Evolutionary conservation across 495 filamentous ascomycete species (phyloP).

Genomic region (Aspergillus homomorphus): DNA sequence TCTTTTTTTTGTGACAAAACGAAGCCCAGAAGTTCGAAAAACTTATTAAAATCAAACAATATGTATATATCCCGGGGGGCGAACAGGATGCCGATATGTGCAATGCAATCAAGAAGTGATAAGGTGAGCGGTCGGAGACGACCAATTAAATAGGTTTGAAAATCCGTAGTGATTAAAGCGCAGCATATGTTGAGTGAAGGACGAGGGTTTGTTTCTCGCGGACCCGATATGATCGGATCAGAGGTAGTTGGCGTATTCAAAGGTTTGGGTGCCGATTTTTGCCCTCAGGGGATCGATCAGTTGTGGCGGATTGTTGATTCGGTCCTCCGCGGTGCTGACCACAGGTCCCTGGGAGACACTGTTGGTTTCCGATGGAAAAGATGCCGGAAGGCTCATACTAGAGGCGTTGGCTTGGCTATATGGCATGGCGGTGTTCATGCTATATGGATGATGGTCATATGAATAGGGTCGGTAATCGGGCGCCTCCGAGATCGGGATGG

Average conservation of each 20-base stretch:
- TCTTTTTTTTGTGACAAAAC: constrained; percentile 10
- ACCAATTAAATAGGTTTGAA: constrained; percentile 10
- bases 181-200: not conserved
- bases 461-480: constrained; percentile 37
- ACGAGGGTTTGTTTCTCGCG: not conserved
- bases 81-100: not conserved
- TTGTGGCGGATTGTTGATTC: constrained; percentile 26
- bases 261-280: constrained; percentile 33
- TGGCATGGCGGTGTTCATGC: constrained; percentile 28
- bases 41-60: constrained; percentile 10
- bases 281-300: constrained; percentile 29
- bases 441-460: constrained; percentile 32
- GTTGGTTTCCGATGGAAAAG: constrained; percentile 31
- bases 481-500: constrained; percentile 32
- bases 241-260: constrained; percentile 37
- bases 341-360: constrained; percentile 18
- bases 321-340: constrained; percentile 23
- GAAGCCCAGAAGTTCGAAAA: constrained; percentile 7
- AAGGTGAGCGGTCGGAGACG: not conserved
- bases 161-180: not conserved
- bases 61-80: constrained; percentile 2
- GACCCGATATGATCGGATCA: constrained; percentile 20
- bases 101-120: constrained; percentile 6
- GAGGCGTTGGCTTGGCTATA: constrained; percentile 38
- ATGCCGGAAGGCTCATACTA: constrained; percentile 37